These are phyloP conservation scores for Tuber microsphaerosporum DNA, from an alignment of 495 filamentous ascomycete genomes.

Conservation along the genomic window DNA sequence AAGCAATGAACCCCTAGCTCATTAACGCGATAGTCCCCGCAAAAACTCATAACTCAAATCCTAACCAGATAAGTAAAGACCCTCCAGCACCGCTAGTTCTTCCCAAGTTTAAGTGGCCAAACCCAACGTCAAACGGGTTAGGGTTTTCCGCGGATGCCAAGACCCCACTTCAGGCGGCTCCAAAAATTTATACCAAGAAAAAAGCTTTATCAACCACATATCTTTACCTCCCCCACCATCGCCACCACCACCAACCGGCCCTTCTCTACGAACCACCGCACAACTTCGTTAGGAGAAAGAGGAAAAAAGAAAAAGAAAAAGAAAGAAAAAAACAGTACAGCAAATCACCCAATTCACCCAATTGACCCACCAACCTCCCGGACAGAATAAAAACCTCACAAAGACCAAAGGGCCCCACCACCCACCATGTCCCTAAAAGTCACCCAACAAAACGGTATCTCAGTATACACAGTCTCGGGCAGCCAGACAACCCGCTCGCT, in stretches of 20 bases:
- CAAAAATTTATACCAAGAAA: conserved; percentile 17
- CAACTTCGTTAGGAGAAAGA: background rate
- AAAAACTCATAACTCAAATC: too few species aligned
- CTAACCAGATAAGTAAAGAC: background rate
- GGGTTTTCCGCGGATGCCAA: background rate
- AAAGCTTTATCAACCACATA: background rate
- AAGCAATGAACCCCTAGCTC: background rate
- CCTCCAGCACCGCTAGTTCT: background rate
- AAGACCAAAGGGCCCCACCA: background rate
- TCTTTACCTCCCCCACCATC: background rate
- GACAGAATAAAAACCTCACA: background rate
- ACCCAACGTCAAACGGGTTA: background rate
- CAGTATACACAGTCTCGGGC: conserved; percentile 93
- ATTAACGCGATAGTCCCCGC: background rate
- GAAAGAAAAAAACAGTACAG: background rate
- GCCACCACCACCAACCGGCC: background rate
- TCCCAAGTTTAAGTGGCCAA: background rate
- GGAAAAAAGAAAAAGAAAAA: background rate
- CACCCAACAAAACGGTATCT: conserved; percentile 76
- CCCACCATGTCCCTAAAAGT: conserved; percentile 64
- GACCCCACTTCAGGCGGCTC: conserved; percentile 16
- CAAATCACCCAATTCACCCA: background rate
- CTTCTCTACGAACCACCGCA: background rate
- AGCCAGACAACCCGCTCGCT: conserved; percentile 82
- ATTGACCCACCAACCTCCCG: background rate